A percentile compares a stretch with the other conserved stretches of the same genome.
These are phyloP conservation scores for Linnemannia elongata DNA, from an alignment of 192 early-diverging fungal genomes.

Conservation along the genomic window DNA sequence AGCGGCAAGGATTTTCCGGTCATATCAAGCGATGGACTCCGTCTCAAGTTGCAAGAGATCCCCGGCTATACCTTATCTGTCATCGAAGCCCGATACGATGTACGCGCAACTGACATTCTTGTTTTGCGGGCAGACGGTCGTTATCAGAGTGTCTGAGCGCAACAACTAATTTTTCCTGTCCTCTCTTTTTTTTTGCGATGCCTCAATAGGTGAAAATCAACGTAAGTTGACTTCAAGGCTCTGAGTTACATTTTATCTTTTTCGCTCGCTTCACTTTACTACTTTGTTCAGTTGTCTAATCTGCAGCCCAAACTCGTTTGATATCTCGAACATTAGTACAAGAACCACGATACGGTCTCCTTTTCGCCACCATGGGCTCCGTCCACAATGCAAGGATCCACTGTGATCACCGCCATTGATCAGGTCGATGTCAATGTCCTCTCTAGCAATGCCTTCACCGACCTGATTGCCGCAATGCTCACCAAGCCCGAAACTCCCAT, in stretches of 20 bases:
- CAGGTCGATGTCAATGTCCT: background rate
- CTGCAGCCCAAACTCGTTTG: background rate
- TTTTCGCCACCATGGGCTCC: background rate
- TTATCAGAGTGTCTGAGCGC: background rate
- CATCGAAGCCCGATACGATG: background rate
- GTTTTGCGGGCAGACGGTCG: fast-evolving
- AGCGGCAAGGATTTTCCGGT: background rate
- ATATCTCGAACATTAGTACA: background rate
- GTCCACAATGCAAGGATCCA: background rate
- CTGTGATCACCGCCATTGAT: background rate
- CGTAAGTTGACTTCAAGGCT: background rate
- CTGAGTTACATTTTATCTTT: background rate
- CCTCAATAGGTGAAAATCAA: background rate
- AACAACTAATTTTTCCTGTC: background rate
- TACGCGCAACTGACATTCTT: background rate
- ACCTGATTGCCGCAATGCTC: background rate
- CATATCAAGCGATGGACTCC: background rate
- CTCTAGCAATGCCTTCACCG: background rate
- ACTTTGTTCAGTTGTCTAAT: background rate
- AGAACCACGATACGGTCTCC: background rate
- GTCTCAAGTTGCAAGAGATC: background rate
- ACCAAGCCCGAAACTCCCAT: background rate
- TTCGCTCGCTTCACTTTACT: background rate
- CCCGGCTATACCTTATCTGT: background rate
- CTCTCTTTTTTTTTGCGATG: background rate